Evolutionary conservation across 202 grass and related monocot species (phyloP).

Genomic region (Schoenoplectus tabernaemontani): DNA sequence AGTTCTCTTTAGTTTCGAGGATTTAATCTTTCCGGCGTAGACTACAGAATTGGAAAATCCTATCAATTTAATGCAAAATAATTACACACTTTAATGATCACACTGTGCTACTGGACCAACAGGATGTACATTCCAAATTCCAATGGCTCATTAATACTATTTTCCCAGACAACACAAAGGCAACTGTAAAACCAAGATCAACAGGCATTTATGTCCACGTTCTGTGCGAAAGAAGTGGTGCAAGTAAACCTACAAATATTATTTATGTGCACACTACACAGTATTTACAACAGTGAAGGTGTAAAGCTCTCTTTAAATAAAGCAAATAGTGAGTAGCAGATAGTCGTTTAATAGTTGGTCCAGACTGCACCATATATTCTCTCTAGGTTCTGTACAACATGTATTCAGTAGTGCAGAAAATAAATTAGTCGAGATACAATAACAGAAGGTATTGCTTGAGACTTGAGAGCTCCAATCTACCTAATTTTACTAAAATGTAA

Average conservation of each 20-base stretch:
- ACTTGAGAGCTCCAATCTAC: too few species aligned
- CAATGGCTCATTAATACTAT: neutral
- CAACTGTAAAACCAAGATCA: neutral
- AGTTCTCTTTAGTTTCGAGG: neutral
- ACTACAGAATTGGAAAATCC: neutral
- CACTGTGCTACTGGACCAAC: neutral
- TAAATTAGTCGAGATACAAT: too few species aligned
- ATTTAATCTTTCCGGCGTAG: neutral
- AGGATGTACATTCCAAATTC: neutral
- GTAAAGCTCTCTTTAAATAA: neutral
- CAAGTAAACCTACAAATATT: constrained; percentile 11
- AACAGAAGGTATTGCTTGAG: too few species aligned
- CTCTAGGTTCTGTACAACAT: constrained; percentile 2
- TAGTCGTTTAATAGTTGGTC: constrained; percentile 15
- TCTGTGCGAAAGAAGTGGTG: constrained; percentile 13
- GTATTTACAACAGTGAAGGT: neutral
- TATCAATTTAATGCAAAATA: constrained; percentile 1
- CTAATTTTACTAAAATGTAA: too few species aligned
- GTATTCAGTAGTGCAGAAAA: neutral
- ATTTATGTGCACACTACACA: neutral
- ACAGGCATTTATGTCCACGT: neutral
- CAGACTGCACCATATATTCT: neutral
- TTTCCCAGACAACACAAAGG: neutral
- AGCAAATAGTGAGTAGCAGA: constrained; percentile 23
- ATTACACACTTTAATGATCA: neutral